These are phyloP conservation scores for Debaryomyces maramus DNA, from an alignment of 805 yeast species.

Conservation along the genomic window DNA sequence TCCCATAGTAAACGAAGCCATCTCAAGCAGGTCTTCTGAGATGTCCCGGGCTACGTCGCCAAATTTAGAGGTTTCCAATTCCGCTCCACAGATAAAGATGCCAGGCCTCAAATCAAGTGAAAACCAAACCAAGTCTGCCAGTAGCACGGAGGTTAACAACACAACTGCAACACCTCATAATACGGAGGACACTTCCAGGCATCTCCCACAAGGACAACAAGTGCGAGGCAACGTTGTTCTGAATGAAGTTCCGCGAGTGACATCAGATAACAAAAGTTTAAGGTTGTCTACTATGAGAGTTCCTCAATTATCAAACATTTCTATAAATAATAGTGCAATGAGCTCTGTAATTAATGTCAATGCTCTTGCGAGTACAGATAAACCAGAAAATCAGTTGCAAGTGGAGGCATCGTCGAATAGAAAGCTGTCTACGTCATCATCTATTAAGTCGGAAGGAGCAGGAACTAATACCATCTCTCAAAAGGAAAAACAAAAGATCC, in stretches of 20 bases:
- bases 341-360: conserved; percentile 35
- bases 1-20: background rate
- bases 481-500: conserved; percentile 13
- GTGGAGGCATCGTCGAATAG: background rate
- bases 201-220: background rate
- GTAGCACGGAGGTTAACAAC: background rate
- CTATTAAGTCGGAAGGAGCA: background rate
- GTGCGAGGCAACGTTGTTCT: background rate
- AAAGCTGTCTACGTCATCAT: background rate
- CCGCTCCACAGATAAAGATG: background rate
- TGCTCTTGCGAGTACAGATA: conserved; percentile 25
- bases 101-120: background rate
- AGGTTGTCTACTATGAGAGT: conserved; percentile 27
- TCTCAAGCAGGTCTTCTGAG: background rate
- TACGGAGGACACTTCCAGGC: background rate
- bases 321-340: conserved; percentile 26
- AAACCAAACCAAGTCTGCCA: background rate
- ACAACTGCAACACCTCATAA: background rate
- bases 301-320: conserved; percentile 20
- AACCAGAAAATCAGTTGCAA: conserved; percentile 4
- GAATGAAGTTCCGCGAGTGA: conserved; percentile 24
- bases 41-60: background rate
- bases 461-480: background rate
- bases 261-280: conserved; percentile 35
- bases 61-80: background rate